Percentiles rank a stretch among this genome's conserved stretches.
Evolutionary conservation across 352 stramenopile species (phyloP).

Genomic region (Pythium phragmiticola): DNA sequence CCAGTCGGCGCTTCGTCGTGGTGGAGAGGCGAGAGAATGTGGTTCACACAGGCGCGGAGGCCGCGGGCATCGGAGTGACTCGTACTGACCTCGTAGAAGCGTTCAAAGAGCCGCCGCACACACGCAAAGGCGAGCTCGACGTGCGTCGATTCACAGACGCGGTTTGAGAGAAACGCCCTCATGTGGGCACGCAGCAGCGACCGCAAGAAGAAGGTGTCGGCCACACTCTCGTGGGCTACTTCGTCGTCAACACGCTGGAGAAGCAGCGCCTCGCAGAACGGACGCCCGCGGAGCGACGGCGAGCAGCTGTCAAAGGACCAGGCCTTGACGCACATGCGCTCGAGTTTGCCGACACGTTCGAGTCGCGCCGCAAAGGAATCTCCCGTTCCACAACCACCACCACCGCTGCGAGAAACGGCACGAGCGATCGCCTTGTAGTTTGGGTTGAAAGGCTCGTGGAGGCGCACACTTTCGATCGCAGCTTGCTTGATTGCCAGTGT

Average conservation of each 20-base stretch:
- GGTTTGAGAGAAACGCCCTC: conserved; percentile 33
- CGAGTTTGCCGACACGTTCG: conserved; percentile 51
- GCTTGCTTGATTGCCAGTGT: conserved; percentile 22
- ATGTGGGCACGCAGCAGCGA: conserved; percentile 53
- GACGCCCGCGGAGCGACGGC: conserved; percentile 30
- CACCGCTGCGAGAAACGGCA: conserved; percentile 35
- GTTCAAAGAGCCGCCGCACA: conserved; percentile 36
- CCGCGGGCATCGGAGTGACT: background rate
- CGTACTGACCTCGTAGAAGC: conserved; percentile 18
- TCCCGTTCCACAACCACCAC: conserved; percentile 21
- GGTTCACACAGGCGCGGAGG: background rate
- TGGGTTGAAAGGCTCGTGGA: conserved; percentile 1
- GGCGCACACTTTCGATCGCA: conserved; percentile 13
- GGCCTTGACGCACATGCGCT: conserved; percentile 61
- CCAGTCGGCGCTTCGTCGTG: background rate
- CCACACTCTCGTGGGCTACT: conserved; percentile 32
- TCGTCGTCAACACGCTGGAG: conserved; percentile 55
- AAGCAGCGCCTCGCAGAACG: conserved; percentile 55
- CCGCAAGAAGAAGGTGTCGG: conserved; percentile 54
- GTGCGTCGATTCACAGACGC: conserved; percentile 37
- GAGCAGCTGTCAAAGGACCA: conserved; percentile 55
- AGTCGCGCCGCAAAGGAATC: conserved; percentile 37
- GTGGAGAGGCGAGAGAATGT: background rate
- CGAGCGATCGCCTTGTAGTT: conserved; percentile 41
- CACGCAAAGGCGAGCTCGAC: conserved; percentile 33